Base-by-base conservation (phyloP, 208 protist species). In the Wallacemonas sp. region DNA sequence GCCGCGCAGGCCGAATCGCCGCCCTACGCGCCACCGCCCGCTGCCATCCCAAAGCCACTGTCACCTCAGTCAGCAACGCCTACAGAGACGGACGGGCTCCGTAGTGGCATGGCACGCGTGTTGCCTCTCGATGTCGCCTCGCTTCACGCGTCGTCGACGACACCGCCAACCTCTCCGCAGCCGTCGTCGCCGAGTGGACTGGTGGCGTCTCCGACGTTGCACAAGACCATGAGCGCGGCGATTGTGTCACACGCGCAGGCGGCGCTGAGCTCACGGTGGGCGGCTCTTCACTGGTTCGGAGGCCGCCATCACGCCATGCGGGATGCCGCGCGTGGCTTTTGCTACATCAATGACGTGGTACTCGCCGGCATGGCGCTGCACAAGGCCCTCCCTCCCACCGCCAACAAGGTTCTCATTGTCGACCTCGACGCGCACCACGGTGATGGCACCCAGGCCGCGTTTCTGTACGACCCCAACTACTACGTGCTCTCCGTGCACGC, bases 321-420 rank as follows among this genome's bases (percentile, higher is more conserved):
- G 26, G 46, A 57, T 37, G 80, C 85, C 59, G 92, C 94, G 5
- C 79, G 69, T 36, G 98, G 98, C 5, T 99, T 99, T 71, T 99
- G 98, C 84, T 99, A 99, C 73, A 80, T 99, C 26, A 99, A 99
- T 73, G 99, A 99, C 79, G 98, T 99, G 46, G 98, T 99, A 13
- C 77, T 99, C 17, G 97, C 63, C 2, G 99, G 99, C 53, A 64
- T 99, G 8, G 97, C 99, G 65, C 84, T 99, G 19, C 82, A 98
- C 26, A 98, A 97, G 13, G 33, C 64, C 21, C 70, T 86, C 34
- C 50, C 68, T 10, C 33, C 21, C 19, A 13, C n/a, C 13, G 53
- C 48, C 36, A 85, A 93, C 63, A 72, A 95, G 50, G 89, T 99
- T 42, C 71, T 99, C 34, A 98, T 99, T 58, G 94, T 99, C 33